These are phyloP conservation scores for Epichloe festucae DNA, from an alignment of 2,329 filamentous ascomycete genomes.

Conservation along the genomic window DNA sequence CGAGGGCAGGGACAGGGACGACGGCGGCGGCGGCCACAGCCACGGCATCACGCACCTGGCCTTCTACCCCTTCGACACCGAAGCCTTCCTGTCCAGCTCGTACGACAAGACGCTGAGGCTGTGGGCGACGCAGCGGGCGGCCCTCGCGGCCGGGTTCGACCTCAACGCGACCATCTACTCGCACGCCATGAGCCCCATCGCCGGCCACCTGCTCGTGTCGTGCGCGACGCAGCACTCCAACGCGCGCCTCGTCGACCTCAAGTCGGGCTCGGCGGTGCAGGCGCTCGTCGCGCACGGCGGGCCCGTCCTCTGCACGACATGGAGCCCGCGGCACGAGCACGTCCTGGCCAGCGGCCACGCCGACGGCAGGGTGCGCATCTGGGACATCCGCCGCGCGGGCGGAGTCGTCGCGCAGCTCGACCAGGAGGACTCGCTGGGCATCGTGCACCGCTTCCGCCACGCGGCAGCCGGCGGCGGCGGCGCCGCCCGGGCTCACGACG, in stretches of 20 bases:
- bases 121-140: slow-evolving; percentile 53
- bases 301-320: slow-evolving; percentile 56
- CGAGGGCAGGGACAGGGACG: slow-evolving; percentile 14
- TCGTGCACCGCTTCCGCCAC: slow-evolving; percentile 31
- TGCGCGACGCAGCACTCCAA: slow-evolving; percentile 78
- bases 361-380: slow-evolving; percentile 72
- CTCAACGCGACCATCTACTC: slow-evolving; percentile 59
- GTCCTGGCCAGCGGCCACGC: slow-evolving; percentile 73
- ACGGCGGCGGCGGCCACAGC: slow-evolving; percentile 31
- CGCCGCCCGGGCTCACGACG: slow-evolving; percentile 63
- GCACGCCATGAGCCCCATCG: slow-evolving; percentile 63
- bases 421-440: slow-evolving; percentile 67
- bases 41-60: slow-evolving; percentile 64
- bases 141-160: slow-evolving; percentile 52
- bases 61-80: slow-evolving; percentile 68
- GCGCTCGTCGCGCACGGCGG: slow-evolving; percentile 56
- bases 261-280: slow-evolving; percentile 62
- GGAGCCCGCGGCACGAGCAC: slow-evolving; percentile 72
- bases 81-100: slow-evolving; percentile 63
- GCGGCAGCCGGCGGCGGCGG: slow-evolving; percentile 17
- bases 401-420: slow-evolving; percentile 67
- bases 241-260: slow-evolving; percentile 74
- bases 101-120: slow-evolving; percentile 68
- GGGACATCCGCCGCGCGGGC: slow-evolving; percentile 73
- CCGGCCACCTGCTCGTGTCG: slow-evolving; percentile 65